Conservation (phyloP, 768 basidiomycete species). For the Leccinum disarticulatum region DNA sequence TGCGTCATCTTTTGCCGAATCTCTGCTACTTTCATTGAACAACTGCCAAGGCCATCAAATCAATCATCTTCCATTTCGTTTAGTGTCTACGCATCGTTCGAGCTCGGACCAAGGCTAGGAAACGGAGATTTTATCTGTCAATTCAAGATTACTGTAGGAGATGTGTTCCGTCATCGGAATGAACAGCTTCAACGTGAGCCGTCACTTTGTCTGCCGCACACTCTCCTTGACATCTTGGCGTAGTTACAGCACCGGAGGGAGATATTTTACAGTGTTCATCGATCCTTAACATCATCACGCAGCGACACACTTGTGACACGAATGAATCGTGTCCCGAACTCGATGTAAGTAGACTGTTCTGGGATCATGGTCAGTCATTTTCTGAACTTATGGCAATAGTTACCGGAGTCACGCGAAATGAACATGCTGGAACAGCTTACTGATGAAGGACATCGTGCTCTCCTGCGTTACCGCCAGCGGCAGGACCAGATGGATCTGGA, state of each 20-base stretch:
- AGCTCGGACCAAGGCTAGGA: not conserved
- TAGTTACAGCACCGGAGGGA: not conserved
- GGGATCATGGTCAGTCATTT: not conserved
- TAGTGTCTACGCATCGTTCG: not conserved
- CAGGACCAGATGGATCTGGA: not conserved
- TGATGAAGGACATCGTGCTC: not conserved
- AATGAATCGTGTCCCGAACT: not conserved
- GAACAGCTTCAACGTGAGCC: not conserved
- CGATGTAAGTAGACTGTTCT: not conserved
- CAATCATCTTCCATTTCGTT: not conserved
- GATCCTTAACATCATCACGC: not conserved
- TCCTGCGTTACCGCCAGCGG: not conserved
- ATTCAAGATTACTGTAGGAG: not conserved
- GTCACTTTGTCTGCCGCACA: not conserved
- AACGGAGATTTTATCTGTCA: not conserved
- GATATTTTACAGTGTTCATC: not conserved
- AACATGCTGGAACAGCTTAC: not conserved
- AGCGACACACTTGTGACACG: not conserved
- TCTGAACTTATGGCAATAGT: not conserved
- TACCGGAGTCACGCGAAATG: not conserved
- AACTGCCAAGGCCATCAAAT: not conserved
- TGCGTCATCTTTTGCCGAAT: not conserved
- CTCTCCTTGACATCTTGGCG: not conserved
- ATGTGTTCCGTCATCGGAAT: not conserved
- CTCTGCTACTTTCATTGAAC: not conserved